phyloP scores from a whole-genome alignment of 1,139 yeast species.

The Scheffersomyces segobiensis region DNA sequence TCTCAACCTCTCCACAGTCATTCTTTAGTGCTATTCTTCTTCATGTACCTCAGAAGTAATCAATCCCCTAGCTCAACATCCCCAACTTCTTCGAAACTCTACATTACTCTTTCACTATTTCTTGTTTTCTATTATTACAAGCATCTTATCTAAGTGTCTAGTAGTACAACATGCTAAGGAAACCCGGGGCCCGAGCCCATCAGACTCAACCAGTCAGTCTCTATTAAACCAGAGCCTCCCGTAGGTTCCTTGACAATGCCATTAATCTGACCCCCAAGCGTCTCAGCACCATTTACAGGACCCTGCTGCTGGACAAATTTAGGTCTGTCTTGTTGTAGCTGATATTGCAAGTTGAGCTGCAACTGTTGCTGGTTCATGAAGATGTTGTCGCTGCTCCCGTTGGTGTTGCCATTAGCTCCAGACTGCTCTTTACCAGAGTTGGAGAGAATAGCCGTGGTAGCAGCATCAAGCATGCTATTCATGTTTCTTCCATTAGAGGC shows the following conservation, averaged over 20 bases:
- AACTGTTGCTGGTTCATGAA: slow-evolving; percentile 9
- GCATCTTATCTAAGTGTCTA: neutral
- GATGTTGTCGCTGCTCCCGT: neutral
- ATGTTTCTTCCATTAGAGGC: neutral
- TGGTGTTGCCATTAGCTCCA: slow-evolving; percentile 4
- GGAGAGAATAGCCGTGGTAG: neutral
- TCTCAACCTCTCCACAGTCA: neutral
- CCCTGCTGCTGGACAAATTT: slow-evolving; percentile 15
- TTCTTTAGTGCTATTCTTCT: neutral
- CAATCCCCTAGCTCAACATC: neutral
- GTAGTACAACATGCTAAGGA: slow-evolving; percentile 7
- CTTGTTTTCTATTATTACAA: neutral
- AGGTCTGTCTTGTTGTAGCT: slow-evolving; percentile 15
- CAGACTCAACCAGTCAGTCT: slow-evolving; percentile 35
- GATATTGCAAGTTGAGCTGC: slow-evolving; percentile 12
- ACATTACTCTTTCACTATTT: neutral
- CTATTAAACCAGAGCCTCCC: slow-evolving; percentile 7
- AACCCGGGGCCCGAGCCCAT: slow-evolving; percentile 42
- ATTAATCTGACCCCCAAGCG: neutral
- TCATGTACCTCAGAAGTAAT: no score
- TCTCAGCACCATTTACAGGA: neutral
- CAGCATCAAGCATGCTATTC: slow-evolving; percentile 1
- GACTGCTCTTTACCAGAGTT: slow-evolving; percentile 3
- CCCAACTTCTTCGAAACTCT: neutral
- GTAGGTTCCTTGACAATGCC: neutral